Evolutionary conservation across 192 early-diverging fungal species (phyloP).

Genomic region (Gonapodya sp.): DNA sequence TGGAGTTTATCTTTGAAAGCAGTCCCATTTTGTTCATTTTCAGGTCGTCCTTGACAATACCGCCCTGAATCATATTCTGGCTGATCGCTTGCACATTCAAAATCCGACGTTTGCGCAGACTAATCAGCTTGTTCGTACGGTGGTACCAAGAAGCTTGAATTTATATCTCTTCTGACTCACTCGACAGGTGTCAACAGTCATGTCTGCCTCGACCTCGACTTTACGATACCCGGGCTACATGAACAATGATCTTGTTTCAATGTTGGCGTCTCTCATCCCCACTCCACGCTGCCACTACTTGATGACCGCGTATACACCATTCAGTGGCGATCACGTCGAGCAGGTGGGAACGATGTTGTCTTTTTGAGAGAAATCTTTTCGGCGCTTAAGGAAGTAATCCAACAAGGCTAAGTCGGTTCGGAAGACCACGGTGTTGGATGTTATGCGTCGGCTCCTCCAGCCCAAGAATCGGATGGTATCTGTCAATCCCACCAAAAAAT

Average conservation of each 20-base stretch:
- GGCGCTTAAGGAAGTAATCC: no score
- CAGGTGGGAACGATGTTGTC: constrained; percentile 31
- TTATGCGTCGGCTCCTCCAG: constrained; percentile 92
- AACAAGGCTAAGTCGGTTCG: constrained; percentile 82
- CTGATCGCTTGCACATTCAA: constrained; percentile 84
- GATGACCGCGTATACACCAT: constrained; percentile 92
- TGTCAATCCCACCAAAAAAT: constrained; percentile 76
- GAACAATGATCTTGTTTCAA: constrained; percentile 97
- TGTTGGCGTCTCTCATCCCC: constrained; percentile 91
- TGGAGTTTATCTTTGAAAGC: not conserved
- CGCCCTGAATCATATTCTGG: constrained; percentile 82
- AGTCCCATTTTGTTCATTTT: constrained; percentile 5
- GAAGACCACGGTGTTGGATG: constrained; percentile 95
- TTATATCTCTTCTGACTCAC: not conserved
- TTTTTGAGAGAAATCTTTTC: not conserved
- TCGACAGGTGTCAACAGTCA: constrained; percentile 85
- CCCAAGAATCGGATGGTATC: constrained; percentile 98
- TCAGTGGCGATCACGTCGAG: constrained; percentile 85
- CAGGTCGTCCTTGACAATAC: constrained; percentile 92
- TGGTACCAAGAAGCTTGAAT: not conserved
- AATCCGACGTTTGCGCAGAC: constrained; percentile 92
- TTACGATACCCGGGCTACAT: constrained; percentile 98
- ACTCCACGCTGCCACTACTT: constrained; percentile 97
- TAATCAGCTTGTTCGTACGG: constrained; percentile 70
- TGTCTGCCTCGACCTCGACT: constrained; percentile 92